Percentiles rank a stretch among this genome's conserved stretches.
Conservation (phyloP, 2,329 filamentous ascomycete species). For the Didymella glomerata region DNA sequence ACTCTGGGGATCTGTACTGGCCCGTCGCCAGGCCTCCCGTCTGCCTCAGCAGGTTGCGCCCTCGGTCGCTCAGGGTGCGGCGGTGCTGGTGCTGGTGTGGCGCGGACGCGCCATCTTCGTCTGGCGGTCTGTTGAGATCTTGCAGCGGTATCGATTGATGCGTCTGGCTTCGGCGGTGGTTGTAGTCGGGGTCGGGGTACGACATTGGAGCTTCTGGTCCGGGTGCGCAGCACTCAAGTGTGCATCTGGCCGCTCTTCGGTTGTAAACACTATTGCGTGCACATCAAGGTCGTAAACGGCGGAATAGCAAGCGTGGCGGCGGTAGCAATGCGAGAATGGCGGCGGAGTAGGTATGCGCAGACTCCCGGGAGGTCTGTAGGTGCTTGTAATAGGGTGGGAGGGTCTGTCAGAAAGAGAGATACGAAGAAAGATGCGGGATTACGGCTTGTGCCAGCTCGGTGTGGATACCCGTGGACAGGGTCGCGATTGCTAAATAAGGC, state of each 20-base stretch:
- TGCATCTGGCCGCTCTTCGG: constrained; percentile 45
- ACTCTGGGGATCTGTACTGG: constrained; percentile 54
- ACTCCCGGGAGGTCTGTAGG: not conserved
- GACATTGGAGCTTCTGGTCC: constrained; percentile 55
- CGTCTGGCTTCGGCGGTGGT: constrained; percentile 57
- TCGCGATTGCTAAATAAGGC: constrained; percentile 9
- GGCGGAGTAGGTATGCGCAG: not conserved
- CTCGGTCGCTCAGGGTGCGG: constrained; percentile 59
- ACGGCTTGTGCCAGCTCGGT: constrained; percentile 16
- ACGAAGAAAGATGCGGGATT: constrained; percentile 12
- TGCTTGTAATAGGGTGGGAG: not conserved
- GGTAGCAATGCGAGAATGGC: constrained; percentile 8
- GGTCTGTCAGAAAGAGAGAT: constrained; percentile 8
- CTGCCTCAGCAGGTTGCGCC: constrained; percentile 58
- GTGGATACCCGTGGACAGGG: constrained; percentile 16
- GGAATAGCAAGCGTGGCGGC: constrained; percentile 19
- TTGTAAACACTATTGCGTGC: constrained; percentile 34
- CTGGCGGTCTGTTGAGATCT: constrained; percentile 56
- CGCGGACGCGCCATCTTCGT: constrained; percentile 43
- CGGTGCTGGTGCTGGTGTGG: constrained; percentile 47
- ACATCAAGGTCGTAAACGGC: constrained; percentile 23
- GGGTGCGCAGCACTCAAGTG: constrained; percentile 34
- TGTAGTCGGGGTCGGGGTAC: constrained; percentile 55
- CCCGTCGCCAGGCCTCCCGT: constrained; percentile 53
- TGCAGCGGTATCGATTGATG: constrained; percentile 76